Conservation (phyloP, 2,329 filamentous ascomycete genomes). For the Colletotrichum lupini region DNA sequence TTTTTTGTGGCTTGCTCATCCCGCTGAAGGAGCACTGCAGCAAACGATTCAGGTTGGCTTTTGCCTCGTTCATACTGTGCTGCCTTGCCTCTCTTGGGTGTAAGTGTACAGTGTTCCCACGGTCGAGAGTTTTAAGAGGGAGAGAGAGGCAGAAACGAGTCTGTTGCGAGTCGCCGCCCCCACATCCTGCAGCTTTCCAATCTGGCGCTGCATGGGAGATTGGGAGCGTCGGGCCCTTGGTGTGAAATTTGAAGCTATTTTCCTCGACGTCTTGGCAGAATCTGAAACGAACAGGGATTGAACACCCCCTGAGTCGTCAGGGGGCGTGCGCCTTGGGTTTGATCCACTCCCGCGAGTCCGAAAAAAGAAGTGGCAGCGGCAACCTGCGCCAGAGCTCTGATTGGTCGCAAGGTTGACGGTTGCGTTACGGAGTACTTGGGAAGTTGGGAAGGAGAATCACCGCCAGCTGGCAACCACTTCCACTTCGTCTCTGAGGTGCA, state of each 20-base stretch:
- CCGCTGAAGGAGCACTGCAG: constrained; percentile 25
- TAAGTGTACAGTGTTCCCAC: neutral
- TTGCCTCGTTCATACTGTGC: neutral
- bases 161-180: neutral
- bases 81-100: neutral
- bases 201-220: constrained; percentile 6
- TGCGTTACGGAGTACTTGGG: neutral
- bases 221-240: constrained; percentile 14
- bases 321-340: neutral
- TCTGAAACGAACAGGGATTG: constrained; percentile 25
- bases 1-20: constrained; percentile 9
- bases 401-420: neutral
- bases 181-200: neutral
- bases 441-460: neutral
- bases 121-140: no score
- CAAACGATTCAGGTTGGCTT: neutral
- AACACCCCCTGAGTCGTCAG: constrained; percentile 5
- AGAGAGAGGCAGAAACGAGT: neutral
- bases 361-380: constrained; percentile 13
- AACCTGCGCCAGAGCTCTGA: neutral
- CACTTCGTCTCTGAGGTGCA: neutral
- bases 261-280: constrained; percentile 30
- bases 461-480: neutral
- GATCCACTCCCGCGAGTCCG: neutral
- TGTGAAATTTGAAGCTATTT: constrained; percentile 31